Base-by-base conservation (phyloP, 2,329 filamentous ascomycete species). In the Colletotrichum zoysiae region DNA sequence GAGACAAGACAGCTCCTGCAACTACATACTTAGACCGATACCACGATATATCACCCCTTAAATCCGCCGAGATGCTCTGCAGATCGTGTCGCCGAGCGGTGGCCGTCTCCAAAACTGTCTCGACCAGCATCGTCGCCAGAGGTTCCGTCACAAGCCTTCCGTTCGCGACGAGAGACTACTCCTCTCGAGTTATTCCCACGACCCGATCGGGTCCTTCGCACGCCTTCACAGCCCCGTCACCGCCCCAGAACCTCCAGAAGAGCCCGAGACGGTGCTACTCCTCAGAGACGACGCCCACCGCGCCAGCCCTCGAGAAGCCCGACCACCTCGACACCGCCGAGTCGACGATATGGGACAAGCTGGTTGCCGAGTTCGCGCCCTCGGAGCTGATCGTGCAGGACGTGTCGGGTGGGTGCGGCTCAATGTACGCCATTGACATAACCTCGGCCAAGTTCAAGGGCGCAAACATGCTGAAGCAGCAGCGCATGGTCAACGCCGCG, bases 341-440 rank as follows among this genome's bases (percentile, higher is more conserved):
- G 78, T 83, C 84, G 40, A 83, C 84, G 71, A 88, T 92, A 76
- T 91, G 88, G 82, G 85, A 87, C 70, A 82, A 85, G 61, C 82
- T 90, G 64, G 74, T 80, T 23, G 80, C 81, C 8, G 86, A 86
- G 76, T 87, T 90, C 67, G 74, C 79, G 1, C 87, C 88, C 0
- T 85, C 84, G 0, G 81, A 86, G 70, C 81, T 90, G 35, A 81
- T 90, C 80, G 92, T 96, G 12, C 91, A 92, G 79, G 93, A 97
- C 82, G 89, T 96, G 63, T 94, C 91, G 33, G 93, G 94, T 70
- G 93, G 93, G 40, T 97, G 93, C 82, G 93, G 93, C 12, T 93
- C 91, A 78, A 96, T 96, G 94, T 96, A 96, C 83, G 92, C 90
- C 67, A 92, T 97, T 75, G 91, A 95, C 77, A 90, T 96, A 74